phyloP scores from a whole-genome alignment of 305 asterid genomes.

The Euphrasia arctica region DNA sequence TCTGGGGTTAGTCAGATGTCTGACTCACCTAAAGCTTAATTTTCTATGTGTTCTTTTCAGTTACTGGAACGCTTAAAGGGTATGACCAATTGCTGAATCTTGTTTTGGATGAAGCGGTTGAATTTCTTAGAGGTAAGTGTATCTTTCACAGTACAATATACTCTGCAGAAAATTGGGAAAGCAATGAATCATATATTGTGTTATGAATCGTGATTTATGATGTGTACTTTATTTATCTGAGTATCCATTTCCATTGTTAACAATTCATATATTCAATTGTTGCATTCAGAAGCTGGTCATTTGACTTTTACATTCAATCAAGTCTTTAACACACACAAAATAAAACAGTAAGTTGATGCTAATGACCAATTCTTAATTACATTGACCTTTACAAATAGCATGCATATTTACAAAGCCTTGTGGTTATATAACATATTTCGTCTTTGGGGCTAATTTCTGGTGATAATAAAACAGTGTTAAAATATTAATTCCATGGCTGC shows the following conservation, averaged over 20 bases:
- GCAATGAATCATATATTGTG: background rate
- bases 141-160: background rate
- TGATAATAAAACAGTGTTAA: background rate
- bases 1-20: background rate
- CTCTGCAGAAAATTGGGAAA: background rate
- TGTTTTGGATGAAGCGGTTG: constrained; percentile 94
- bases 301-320: background rate
- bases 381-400: background rate
- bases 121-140: constrained; percentile 77
- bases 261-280: constrained; percentile 4
- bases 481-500: background rate
- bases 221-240: constrained; percentile 10
- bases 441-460: background rate
- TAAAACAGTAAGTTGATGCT: background rate
- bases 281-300: constrained; percentile 5
- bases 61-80: constrained; percentile 93
- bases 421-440: constrained; percentile 3
- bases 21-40: constrained; percentile 2
- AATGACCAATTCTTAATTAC: background rate
- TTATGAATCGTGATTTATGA: background rate
- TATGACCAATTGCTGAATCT: constrained; percentile 96
- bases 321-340: background rate
- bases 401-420: constrained; percentile 7
- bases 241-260: background rate
- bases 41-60: constrained; percentile 40